A percentile compares a stretch with the other conserved stretches of the same genome.
Evolutionary conservation across 345 rosid species (phyloP).

Genomic region (Brassica juncea): DNA sequence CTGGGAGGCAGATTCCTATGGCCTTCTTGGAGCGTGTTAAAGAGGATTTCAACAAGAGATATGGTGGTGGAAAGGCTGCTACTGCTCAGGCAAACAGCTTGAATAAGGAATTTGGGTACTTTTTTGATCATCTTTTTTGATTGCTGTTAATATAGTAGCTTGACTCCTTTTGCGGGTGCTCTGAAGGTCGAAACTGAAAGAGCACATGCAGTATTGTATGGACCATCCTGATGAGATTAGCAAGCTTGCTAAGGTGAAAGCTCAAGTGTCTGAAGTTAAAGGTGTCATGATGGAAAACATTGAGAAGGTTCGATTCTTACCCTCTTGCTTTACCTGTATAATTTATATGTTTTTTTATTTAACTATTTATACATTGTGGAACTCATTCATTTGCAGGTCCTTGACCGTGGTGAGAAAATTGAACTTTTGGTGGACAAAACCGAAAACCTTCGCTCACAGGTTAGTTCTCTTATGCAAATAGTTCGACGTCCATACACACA

Average conservation of each 20-base stretch:
- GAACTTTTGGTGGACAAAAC: slow-evolving; percentile 95
- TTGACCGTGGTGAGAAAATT: slow-evolving; percentile 92
- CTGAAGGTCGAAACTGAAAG: slow-evolving; percentile 83
- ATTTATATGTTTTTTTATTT: background rate
- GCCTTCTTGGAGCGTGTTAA: slow-evolving; percentile 83
- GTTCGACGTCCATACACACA: slow-evolving; percentile 3
- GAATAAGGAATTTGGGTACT: slow-evolving; percentile 78
- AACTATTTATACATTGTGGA: background rate
- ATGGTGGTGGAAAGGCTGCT: slow-evolving; percentile 89
- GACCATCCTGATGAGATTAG: slow-evolving; percentile 98
- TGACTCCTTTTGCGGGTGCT: no score
- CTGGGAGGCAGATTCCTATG: slow-evolving; percentile 86
- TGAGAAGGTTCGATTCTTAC: slow-evolving; percentile 67
- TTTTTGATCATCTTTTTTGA: background rate
- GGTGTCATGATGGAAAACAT: slow-evolving; percentile 99
- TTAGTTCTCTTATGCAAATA: slow-evolving; percentile 37
- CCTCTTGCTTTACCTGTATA: background rate
- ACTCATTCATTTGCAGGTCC: slow-evolving; percentile 57
- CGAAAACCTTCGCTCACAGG: slow-evolving; percentile 96
- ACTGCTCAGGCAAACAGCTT: slow-evolving; percentile 75
- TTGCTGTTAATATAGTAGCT: background rate
- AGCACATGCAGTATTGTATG: slow-evolving; percentile 89
- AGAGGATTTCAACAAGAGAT: slow-evolving; percentile 87
- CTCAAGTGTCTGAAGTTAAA: slow-evolving; percentile 96
- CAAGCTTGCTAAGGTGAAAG: slow-evolving; percentile 97